These are phyloP conservation scores for Sungouiozyma intestinalis DNA, from an alignment of 805 yeast species.

Conservation along the genomic window DNA sequence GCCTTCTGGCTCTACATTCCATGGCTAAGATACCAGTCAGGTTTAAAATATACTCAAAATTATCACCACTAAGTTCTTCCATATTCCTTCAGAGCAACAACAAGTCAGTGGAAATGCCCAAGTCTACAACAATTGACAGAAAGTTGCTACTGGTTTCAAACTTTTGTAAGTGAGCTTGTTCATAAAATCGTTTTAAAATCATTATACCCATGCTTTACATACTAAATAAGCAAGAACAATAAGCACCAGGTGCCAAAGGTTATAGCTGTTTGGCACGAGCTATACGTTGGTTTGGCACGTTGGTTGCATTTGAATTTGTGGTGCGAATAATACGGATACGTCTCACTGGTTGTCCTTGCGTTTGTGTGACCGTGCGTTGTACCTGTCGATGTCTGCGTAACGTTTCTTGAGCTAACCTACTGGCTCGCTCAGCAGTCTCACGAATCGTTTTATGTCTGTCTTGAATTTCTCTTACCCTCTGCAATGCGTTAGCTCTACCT, in stretches of 20 bases:
- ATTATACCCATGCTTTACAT: no score
- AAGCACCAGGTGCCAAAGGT: no score
- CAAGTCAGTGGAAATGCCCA: no score
- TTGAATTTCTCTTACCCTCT: neutral
- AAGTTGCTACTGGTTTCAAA: no score
- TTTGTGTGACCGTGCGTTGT: neutral
- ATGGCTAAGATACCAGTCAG: slow-evolving; percentile 16
- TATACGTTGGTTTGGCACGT: neutral
- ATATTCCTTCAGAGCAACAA: no score
- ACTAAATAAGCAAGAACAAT: no score
- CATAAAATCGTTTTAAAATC: no score
- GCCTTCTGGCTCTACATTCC: slow-evolving; percentile 19
- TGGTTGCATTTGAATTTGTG: neutral
- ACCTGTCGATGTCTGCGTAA: neutral
- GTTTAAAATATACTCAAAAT: slow-evolving; percentile 22
- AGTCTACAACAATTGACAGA: no score
- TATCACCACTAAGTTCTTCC: slow-evolving; percentile 11
- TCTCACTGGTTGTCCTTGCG: neutral
- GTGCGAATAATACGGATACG: neutral
- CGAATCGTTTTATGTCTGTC: neutral
- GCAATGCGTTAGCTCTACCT: no score
- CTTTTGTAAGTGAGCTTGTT: no score
- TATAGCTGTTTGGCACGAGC: neutral
- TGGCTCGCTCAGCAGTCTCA: neutral
- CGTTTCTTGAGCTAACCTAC: neutral